Percentiles rank a stretch among this genome's conserved stretches.
Evolutionary conservation across 345 rosid genomes (phyloP).

Genomic region (Citrus unshiu): DNA sequence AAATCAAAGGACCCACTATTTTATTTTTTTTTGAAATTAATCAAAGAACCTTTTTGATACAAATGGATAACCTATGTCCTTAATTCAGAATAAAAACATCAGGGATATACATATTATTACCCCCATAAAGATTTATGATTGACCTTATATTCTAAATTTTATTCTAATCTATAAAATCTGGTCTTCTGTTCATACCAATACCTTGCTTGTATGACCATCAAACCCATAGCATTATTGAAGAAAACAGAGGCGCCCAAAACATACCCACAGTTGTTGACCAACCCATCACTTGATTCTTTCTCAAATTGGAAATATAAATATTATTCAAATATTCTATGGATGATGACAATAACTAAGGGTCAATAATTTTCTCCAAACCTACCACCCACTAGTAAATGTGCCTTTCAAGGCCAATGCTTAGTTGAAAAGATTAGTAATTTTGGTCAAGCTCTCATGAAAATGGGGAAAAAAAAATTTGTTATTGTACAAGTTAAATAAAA

Average conservation of each 20-base stretch:
- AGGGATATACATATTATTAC: too few species aligned
- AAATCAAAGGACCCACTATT: too few species aligned
- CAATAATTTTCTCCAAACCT: background rate
- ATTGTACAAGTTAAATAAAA: too few species aligned
- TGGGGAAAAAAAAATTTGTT: too few species aligned
- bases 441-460: background rate
- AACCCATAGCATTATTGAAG: background rate
- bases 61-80: too few species aligned
- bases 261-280: conserved; percentile 6
- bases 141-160: too few species aligned
- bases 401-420: background rate
- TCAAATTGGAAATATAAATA: background rate
- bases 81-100: too few species aligned
- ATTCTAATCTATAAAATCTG: too few species aligned
- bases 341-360: background rate
- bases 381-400: background rate
- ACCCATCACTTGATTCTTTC: background rate
- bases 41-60: too few species aligned
- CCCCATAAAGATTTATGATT: too few species aligned
- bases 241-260: background rate
- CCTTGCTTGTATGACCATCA: background rate
- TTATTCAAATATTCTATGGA: too few species aligned
- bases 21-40: too few species aligned
- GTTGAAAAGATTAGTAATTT: background rate
- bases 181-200: background rate